Base-by-base conservation (phyloP, 73 alveolate species). In the Blepharisma stoltei region DNA sequence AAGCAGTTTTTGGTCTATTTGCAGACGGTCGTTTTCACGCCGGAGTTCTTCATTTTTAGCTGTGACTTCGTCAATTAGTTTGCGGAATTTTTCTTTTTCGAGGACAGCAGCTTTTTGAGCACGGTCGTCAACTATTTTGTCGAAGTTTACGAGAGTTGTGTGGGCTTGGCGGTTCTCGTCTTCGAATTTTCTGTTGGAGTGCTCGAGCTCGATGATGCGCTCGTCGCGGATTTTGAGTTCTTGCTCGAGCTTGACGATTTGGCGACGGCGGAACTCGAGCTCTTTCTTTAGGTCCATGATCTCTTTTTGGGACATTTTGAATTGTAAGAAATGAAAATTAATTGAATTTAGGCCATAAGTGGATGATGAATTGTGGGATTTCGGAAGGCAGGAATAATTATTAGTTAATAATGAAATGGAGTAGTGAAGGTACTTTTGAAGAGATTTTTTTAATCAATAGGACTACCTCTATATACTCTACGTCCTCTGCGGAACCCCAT, bases 1-100 rank as follows among this genome's bases (percentile, higher is more conserved):
- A 47, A 82, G 67, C 7, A 81, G 85, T 43, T 75, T 52, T 67
- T 80, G 80, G 76, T 82, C 92, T 65, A 86, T 68, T 45, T 84
- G 84, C 67, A 75, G 75, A 41, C 52, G 32, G 76, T 86, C 88
- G 43, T 86, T 69, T 71, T 81, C 53, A 48, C 88, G 85, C 21
- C 50, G 27, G 41, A 89, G 78, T 7, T 60, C 49, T 54, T 86
- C 88, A 71, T 89, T 92, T 55, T 89, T 94, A 73, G 37, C 48
- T 60, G 73, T 60, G 45, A 60, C 46, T n/a, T 60, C 73, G 14
- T 82, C 79, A 65, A 83, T 43, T 65, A 77, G 41, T 50, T 76
- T 66, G 14, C 55, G 50, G 9, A 81, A 80, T 81, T 85, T 78
- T 66, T 75, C 71, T 45, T 83, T 81, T 77, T 91, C 95, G 37